Base-by-base conservation (phyloP, 768 basidiomycete species). In the Hebeloma cylindrosporum region DNA sequence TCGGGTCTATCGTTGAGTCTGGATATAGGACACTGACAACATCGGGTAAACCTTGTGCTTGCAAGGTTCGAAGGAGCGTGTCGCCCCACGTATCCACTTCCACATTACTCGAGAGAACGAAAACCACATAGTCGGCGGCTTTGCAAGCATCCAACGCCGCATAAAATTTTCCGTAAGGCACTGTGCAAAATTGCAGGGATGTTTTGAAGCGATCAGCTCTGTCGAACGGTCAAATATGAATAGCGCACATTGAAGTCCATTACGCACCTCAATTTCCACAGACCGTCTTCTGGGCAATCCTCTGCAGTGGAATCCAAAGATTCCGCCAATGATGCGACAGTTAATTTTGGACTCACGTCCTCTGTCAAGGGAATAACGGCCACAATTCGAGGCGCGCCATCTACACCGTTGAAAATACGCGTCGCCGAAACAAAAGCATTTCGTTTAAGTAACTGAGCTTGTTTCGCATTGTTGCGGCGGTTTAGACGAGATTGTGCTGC, bases 201-300 rank as follows among this genome's bases (percentile, higher is more conserved):
- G 93, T 93, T 66, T 88, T 93, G 74, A 93, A 96, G 16, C 90
- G 79, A 37, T 91, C 88, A 27, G 83, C 88, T 60, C 93, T 94
- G 51, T 36, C 45, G 33, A 25, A 36, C 10, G 5, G 22, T 51
- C 40, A 27, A 42, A 21, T 13, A 48, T 23, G 42, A 29, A 36
- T n/a, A 13, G 14, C 18, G 10, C 5, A 36, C 14, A 33, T 26
- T 18, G 33, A 16, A 29, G 28, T 40, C n/a, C 26, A 16, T 34
- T 16, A 68, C 78, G 44, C 40, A 91, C 89, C 70, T 84, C 53
- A 89, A 69, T 56, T 73, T 79, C 80, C 83, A 88, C 20, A 80
- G 51, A 3, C 83, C 83, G 42, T 66, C 60, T 17, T 75, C 67
- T 5, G 74, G 73, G 53, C 73, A 77, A 14, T 75, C 79, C 5